Evolutionary conservation across 371 early-diverging fungal genomes (phyloP).

Genomic region (Gilbertella persicaria): DNA sequence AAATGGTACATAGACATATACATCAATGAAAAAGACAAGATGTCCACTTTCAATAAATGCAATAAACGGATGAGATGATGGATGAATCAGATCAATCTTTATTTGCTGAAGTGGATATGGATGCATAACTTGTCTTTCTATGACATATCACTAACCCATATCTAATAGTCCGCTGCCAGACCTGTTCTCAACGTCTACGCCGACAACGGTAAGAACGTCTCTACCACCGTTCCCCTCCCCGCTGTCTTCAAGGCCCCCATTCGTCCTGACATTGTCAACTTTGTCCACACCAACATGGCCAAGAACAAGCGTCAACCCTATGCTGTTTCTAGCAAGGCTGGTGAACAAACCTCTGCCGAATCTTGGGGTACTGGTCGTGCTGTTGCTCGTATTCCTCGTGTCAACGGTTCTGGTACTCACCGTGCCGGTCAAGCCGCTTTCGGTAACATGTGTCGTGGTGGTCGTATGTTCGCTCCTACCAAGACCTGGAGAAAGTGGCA

Average conservation of each 20-base stretch:
- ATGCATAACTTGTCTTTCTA: not conserved
- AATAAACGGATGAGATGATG: too few species aligned
- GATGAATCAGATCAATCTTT: not conserved
- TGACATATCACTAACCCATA: conserved; percentile 1
- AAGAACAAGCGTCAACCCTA: conserved; percentile 36
- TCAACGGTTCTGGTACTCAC: conserved; percentile 98
- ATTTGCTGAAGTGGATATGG: too few species aligned
- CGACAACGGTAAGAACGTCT: conserved; percentile 73
- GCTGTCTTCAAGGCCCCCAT: conserved; percentile 98
- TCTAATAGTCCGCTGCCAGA: conserved; percentile 59
- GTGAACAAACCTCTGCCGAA: conserved; percentile 99
- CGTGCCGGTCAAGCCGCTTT: conserved; percentile 99
- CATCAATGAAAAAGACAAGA: too few species aligned
- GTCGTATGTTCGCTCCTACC: conserved; percentile 99
- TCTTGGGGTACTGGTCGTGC: conserved; percentile 99
- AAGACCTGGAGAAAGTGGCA: conserved; percentile 99
- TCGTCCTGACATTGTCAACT: conserved; percentile 96
- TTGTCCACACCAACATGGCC: conserved; percentile 94
- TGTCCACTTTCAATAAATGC: too few species aligned
- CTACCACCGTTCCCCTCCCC: conserved; percentile 86
- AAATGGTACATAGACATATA: not conserved
- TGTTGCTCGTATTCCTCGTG: conserved; percentile 99
- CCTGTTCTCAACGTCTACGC: conserved; percentile 93
- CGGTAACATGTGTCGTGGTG: conserved; percentile 53
- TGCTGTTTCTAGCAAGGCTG: conserved; percentile 92